Evolutionary conservation across 441 rosid species (phyloP), one percentile per base, ranked within the genome.

Genomic region (Codiaeum variegatum): DNA sequence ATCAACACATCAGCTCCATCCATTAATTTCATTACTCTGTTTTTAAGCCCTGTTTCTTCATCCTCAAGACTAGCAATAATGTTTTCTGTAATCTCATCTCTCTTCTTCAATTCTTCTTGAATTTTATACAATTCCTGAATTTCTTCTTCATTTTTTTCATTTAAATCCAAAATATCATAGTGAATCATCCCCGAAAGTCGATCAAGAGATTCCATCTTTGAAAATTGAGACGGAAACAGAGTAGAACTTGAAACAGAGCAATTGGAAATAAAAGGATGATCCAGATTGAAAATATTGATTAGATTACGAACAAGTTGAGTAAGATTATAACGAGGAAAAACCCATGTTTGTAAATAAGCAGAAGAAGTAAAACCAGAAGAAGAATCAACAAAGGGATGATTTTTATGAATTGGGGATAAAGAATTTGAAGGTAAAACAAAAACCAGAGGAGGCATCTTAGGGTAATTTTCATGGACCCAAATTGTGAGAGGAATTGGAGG

Each of bases 401-500:
- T 69, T 18, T 61, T 73, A 62, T 71, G 87, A 49, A 85, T 74
- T 0, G 82, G 81, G 15, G 67, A 38, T 0, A 68, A 34, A 0
- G 78, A 62, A 76, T 69, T 67, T 42, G 67, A 62, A 0, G 69
- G 47, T 1, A 74, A 67, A 23, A 88, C 72, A 38, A 81, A 82
- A 11, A 88, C 87, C 3, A 88, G 70, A 44, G 92, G 92, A 38
- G 87, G 85, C 47, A 68, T 71, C 5, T 54, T 66, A 36, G 94
- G 94, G 69, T 90, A 87, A 73, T 78, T 76, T 58, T 90, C 86
- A 40, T 86, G 90, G 42, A 88, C 49, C 94, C 92, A 88, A 28
- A 89, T 80, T 70, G 85, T 85, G 69, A 89, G 55, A 44, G 81
- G 76, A 0, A 88, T 69, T 28, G 80, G 74, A 12, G 88, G 76